A percentile compares a stretch with the other conserved stretches of the same genome.
Conservation (phyloP, 1,284 basidiomycete genomes). For the Trichosporon ovoides region DNA sequence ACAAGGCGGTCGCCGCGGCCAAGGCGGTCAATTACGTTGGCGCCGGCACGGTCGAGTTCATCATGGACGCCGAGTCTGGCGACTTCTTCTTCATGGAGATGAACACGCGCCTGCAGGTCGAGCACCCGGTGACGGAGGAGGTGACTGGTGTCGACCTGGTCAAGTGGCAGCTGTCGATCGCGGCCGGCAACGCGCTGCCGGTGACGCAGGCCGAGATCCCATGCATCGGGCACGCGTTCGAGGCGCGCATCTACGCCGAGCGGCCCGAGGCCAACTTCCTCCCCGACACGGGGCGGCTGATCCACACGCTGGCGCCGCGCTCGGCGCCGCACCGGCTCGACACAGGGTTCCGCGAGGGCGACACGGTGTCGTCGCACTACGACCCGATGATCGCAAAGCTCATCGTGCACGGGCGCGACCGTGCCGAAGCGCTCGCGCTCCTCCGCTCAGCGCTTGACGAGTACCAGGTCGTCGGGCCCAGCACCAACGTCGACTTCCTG, state of each 20-base stretch:
- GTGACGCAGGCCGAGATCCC: constrained; percentile 70
- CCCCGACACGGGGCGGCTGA: constrained; percentile 77
- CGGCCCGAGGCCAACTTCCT: constrained; percentile 86
- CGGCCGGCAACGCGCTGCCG: constrained; percentile 79
- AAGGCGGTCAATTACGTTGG: constrained; percentile 85
- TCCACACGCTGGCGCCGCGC: constrained; percentile 59
- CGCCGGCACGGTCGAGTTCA: constrained; percentile 89
- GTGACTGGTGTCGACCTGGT: constrained; percentile 87
- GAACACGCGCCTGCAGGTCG: constrained; percentile 90
- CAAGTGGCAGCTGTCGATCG: constrained; percentile 89
- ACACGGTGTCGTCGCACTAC: constrained; percentile 86
- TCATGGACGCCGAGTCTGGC: constrained; percentile 79
- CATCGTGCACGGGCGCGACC: constrained; percentile 80
- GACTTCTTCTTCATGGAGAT: constrained; percentile 93
- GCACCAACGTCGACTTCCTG: constrained; percentile 87
- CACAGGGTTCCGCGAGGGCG: constrained; percentile 78
- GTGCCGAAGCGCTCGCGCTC: constrained; percentile 76
- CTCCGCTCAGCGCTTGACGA: constrained; percentile 74
- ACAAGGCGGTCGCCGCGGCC: constrained; percentile 84
- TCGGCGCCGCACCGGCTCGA: constrained; percentile 73
- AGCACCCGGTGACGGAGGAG: constrained; percentile 95
- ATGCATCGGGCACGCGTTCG: constrained; percentile 85
- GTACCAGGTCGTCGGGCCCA: constrained; percentile 84
- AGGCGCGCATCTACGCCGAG: constrained; percentile 95
- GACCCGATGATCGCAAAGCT: constrained; percentile 73